Evolutionary conservation across 805 yeast species (phyloP).

Genomic region (Cyberlindnera samutprakarnensis): DNA sequence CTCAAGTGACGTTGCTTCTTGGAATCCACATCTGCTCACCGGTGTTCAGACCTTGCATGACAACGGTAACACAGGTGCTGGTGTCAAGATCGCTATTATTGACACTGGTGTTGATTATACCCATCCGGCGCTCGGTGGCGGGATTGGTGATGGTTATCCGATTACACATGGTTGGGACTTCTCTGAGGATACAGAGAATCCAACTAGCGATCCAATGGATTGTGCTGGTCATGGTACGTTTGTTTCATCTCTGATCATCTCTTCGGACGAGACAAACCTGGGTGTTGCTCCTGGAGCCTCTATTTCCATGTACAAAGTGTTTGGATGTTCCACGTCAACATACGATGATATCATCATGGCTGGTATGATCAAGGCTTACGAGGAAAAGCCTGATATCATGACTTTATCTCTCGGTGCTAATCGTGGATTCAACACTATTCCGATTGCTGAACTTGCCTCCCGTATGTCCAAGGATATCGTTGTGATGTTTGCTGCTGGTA

Average conservation of each 20-base stretch:
- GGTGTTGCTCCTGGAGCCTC: slow-evolving; percentile 16
- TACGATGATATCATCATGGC: slow-evolving; percentile 11
- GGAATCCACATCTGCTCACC: slow-evolving; percentile 5
- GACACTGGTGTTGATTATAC: slow-evolving; percentile 8
- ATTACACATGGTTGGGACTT: slow-evolving; percentile 12
- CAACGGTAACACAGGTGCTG: slow-evolving; percentile 2
- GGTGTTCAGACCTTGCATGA: slow-evolving; percentile 2
- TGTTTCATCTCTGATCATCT: slow-evolving; percentile 12
- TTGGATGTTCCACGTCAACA: slow-evolving; percentile 7
- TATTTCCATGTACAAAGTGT: slow-evolving; percentile 11
- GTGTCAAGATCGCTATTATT: slow-evolving; percentile 3
- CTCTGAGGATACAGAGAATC: slow-evolving; percentile 4
- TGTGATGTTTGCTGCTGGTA: slow-evolving; percentile 13
- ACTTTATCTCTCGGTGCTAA: slow-evolving; percentile 10
- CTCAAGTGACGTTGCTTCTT: slow-evolving; percentile 1
- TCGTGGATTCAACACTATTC: slow-evolving; percentile 9
- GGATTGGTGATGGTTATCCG: slow-evolving; percentile 5
- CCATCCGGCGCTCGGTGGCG: slow-evolving; percentile 6
- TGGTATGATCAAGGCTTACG: slow-evolving; percentile 11
- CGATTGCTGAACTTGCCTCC: slow-evolving; percentile 8
- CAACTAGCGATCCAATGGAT: slow-evolving; percentile 10
- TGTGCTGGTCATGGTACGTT: slow-evolving; percentile 16
- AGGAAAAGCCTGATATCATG: slow-evolving; percentile 10
- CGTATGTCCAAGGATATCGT: slow-evolving; percentile 8
- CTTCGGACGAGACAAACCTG: slow-evolving; percentile 1